Base-by-base conservation (phyloP, 148 eudicot genomes). In the Vaccinium myrtillus region DNA sequence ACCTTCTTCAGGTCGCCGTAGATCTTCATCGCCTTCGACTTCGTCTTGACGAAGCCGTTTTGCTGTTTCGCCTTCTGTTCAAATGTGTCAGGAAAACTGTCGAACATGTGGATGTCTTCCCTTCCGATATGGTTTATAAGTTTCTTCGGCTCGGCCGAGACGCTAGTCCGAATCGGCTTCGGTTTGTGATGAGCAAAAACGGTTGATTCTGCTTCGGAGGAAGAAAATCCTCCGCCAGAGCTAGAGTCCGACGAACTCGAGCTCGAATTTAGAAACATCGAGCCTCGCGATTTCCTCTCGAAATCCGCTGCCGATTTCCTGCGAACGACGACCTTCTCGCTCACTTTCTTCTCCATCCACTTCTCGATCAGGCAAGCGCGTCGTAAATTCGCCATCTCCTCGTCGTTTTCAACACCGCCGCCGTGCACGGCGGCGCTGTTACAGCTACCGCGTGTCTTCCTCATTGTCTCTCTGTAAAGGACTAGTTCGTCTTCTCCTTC, bases 1-100 rank as follows among this genome's bases (percentile, higher is more conserved):
- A 82, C 92, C 78, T 92, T 94, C 92, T 94, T 96, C 75, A 96
- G 87, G 80, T 96, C 94, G 30, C 94, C 92, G 86, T 96, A 94
- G 48, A 96, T 86, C 87, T 96, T 96, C 92, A 96, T 86, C 30
- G 97, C 95, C 80, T 86, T 86, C 30, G 92, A 86, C 50, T 89
- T 93, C 51, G 91, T 87, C 86, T 91, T 91, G 71, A 84, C 82
- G 54, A 86, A 87, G 8, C 90, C 87, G 36, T 89, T 85, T 8
- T 75, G 84, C 15, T 76, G 82, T 53, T 89, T 85, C 2, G 84
- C 73, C 59, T 86, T 85, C 25, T 85, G 83, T 19, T 73, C 77
- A 30, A 39, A 59, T 25, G 10, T 14, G 21, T 80, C 71, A 39
- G 21, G 25, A 12, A 5, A 23, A 5, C 18, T 81, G 11, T 82